A percentile compares a stretch with the other conserved stretches of the same genome.
These are phyloP conservation scores for Cicer judaicum DNA, from an alignment of 306 rosid species.

Conservation along the genomic window DNA sequence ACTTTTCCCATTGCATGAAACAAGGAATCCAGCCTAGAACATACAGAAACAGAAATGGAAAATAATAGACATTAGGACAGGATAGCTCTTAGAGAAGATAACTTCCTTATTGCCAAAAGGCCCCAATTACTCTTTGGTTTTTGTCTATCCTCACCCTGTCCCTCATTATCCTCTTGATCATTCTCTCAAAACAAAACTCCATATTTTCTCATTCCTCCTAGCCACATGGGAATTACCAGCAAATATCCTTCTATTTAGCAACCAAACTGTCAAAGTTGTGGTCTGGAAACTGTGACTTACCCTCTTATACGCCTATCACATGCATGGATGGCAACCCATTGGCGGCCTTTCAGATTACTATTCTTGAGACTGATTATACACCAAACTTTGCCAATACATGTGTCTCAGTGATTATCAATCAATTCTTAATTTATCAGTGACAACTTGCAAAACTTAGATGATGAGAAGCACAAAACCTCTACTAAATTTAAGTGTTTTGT, in stretches of 20 bases:
- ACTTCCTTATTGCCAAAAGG: background rate
- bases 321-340: constrained; percentile 1
- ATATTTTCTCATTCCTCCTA: background rate
- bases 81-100: background rate
- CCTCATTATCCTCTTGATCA: background rate
- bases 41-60: background rate
- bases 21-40: background rate
- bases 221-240: background rate
- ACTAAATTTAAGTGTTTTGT: background rate
- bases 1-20: background rate
- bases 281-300: background rate
- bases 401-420: background rate
- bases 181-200: constrained; percentile 10
- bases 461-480: background rate
- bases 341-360: background rate
- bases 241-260: background rate
- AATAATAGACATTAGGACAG: background rate
- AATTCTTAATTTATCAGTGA: constrained; percentile 23
- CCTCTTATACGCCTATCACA: background rate
- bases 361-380: background rate
- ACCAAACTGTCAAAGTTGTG: background rate
- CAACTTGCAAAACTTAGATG: constrained; percentile 1
- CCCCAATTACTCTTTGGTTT: background rate
- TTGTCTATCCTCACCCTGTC: constrained; percentile 1
- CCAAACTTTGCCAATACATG: constrained; percentile 10